Conservation (phyloP, 2,329 filamentous ascomycete genomes). For the Aspergillus puulaauensis region DNA sequence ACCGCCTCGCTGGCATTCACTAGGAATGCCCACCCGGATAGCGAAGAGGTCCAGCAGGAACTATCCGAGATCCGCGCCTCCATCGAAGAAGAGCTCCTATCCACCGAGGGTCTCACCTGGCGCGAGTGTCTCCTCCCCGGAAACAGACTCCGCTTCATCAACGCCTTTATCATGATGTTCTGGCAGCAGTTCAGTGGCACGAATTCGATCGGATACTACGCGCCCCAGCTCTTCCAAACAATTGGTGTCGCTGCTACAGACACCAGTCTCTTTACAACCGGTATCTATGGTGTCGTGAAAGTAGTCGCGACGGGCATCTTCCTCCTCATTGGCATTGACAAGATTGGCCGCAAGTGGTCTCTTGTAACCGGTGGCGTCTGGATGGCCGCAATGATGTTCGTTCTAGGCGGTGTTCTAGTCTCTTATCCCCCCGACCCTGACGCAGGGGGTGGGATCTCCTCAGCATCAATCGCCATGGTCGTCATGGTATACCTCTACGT, state of each 20-base stretch:
- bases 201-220: conserved; percentile 34
- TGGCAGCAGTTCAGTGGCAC: conserved; percentile 53
- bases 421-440: conserved; percentile 21
- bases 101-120: conserved; percentile 33
- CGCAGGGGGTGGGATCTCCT: conserved; percentile 23
- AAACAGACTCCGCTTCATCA: conserved; percentile 59
- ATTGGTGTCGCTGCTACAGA: conserved; percentile 28
- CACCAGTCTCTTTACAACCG: conserved; percentile 38
- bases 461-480: conserved; percentile 35
- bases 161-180: conserved; percentile 63
- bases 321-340: conserved; percentile 1
- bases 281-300: conserved; percentile 40
- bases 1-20: conserved; percentile 37
- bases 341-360: neutral
- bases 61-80: conserved; percentile 42
- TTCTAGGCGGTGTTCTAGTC: conserved; percentile 33
- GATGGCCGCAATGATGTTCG: conserved; percentile 2
- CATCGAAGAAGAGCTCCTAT: conserved; percentile 41
- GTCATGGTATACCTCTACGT: conserved; percentile 27
- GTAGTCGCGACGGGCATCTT: conserved; percentile 35
- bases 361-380: neutral
- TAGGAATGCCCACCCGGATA: conserved; percentile 27
- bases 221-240: conserved; percentile 6
- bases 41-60: conserved; percentile 30
- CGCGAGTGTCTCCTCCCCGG: conserved; percentile 41